Conservation (phyloP, 2,329 filamentous ascomycete species). For the Tolypocladium nubicola region DNA sequence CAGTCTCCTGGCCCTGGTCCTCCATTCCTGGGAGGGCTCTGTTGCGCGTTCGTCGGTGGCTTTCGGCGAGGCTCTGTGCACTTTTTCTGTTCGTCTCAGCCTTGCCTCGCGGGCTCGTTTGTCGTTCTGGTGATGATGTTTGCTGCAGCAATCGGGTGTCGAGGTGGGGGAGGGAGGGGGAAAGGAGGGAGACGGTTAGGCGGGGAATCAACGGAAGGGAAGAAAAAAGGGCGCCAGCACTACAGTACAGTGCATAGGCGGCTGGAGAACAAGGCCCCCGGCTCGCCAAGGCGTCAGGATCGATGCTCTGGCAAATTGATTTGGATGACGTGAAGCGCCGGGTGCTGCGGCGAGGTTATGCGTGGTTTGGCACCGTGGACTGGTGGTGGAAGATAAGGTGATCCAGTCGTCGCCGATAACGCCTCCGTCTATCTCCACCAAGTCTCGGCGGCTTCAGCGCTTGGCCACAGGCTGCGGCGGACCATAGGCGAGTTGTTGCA, state of each 20-base stretch:
- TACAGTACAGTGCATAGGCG: too few species aligned
- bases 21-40: slow-evolving; percentile 5
- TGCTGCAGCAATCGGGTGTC: neutral
- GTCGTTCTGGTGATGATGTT: neutral
- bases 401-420: neutral
- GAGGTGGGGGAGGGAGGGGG: neutral
- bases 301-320: neutral
- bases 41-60: neutral
- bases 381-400: neutral
- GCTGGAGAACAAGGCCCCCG: neutral
- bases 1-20: slow-evolving; percentile 3
- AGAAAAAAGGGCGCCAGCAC: neutral
- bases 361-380: neutral
- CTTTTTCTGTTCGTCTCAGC: neutral
- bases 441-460: neutral
- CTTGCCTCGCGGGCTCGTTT: neutral
- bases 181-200: neutral
- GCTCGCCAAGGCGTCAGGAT: neutral
- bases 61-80: neutral
- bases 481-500: too few species aligned
- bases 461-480: too few species aligned
- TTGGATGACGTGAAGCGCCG: neutral
- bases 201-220: neutral
- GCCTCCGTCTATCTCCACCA: neutral
- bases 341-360: neutral